Evolutionary conservation across 345 rosid genomes (phyloP).

Genomic region (Camelina hispida): DNA sequence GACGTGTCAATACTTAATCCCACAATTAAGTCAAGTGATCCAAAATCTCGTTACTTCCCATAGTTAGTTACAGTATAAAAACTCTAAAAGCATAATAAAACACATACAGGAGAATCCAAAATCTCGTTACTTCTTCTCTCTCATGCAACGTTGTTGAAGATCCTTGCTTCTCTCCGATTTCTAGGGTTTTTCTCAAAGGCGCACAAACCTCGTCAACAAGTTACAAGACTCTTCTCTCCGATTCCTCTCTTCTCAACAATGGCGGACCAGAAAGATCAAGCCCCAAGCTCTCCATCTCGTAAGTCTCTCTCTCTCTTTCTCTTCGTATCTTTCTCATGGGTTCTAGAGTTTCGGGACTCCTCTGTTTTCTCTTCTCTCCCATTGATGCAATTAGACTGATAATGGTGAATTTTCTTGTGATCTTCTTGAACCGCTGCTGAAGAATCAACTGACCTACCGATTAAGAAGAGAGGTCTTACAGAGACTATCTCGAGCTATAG

Average conservation of each 20-base stretch:
- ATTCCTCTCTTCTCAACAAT: constrained; percentile 24
- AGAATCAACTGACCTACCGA: neutral
- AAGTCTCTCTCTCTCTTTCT: neutral
- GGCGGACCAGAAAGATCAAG: constrained; percentile 9
- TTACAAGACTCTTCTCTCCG: constrained; percentile 4
- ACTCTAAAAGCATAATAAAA: neutral
- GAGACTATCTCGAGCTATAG: neutral
- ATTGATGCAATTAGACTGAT: constrained; percentile 4
- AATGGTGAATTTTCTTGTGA: constrained; percentile 8
- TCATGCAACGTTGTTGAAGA: neutral
- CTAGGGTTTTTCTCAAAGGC: constrained; percentile 17
- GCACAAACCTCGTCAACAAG: constrained; percentile 9
- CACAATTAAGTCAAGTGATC: neutral
- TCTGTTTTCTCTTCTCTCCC: neutral
- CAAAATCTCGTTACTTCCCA: too few relatives aligned
- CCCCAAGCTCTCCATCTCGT: neutral
- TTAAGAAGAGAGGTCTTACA: constrained; percentile 20
- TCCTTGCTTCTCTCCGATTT: neutral
- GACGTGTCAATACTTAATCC: neutral
- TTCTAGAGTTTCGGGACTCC: neutral
- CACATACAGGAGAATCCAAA: neutral
- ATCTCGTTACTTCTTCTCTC: constrained; percentile 12
- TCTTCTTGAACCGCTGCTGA: constrained; percentile 30
- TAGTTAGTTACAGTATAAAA: neutral
- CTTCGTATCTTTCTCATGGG: neutral